These are phyloP conservation scores for Mortierella sp. DNA, from an alignment of 371 early-diverging fungal genomes.

Conservation along the genomic window DNA sequence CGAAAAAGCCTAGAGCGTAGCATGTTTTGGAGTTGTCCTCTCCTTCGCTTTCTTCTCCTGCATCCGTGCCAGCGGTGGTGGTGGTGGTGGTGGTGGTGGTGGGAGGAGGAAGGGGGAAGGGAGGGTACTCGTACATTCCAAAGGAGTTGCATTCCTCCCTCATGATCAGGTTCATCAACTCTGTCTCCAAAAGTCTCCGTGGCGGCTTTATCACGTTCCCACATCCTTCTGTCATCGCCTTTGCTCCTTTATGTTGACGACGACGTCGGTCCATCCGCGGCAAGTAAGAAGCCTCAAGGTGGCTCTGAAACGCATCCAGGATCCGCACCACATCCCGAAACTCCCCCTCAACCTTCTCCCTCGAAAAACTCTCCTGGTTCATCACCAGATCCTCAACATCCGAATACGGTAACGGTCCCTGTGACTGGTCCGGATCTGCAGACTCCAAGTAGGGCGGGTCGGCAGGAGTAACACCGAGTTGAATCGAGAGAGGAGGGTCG, in stretches of 20 bases:
- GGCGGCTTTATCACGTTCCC: background rate
- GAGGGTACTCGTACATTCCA: conserved; percentile 27
- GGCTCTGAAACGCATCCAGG: conserved; percentile 32
- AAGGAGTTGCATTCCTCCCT: conserved; percentile 41
- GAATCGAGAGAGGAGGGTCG: background rate
- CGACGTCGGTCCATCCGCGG: background rate
- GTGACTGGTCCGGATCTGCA: background rate
- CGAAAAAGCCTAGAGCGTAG: conserved; percentile 17
- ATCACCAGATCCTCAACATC: conserved; percentile 20
- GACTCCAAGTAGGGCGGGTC: background rate
- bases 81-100: background rate
- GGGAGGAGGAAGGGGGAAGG: background rate
- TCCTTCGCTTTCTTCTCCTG: background rate
- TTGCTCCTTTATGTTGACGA: background rate
- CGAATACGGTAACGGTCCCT: conserved; percentile 8
- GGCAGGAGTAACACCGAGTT: background rate
- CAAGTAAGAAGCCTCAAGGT: background rate
- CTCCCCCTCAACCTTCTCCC: conserved; percentile 13
- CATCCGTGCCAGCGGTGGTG: background rate
- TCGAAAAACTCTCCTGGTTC: conserved; percentile 10
- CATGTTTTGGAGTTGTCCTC: conserved; percentile 3
- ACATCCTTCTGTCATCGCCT: no score
- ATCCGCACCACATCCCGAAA: conserved; percentile 24
- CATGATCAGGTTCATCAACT: conserved; percentile 22
- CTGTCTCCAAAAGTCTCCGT: conserved; percentile 11